These are phyloP conservation scores for Dictyostelium firmibasis DNA, from an alignment of 78 protist species.

Conservation along the genomic window DNA sequence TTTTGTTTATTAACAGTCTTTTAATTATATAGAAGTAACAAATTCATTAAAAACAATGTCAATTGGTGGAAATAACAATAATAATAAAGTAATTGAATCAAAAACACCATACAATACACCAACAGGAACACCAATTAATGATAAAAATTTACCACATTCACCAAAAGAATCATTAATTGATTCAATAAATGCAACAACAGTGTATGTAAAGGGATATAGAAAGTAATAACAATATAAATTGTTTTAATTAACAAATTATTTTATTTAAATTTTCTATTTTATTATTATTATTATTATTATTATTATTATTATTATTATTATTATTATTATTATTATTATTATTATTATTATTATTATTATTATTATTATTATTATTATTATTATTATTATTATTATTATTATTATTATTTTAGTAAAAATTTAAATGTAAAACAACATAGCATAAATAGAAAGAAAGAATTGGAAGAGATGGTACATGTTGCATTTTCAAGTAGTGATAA, in stretches of 20 bases:
- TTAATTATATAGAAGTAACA: neutral
- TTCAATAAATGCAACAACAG: constrained; percentile 8
- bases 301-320: too few relatives aligned
- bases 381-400: too few relatives aligned
- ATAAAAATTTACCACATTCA: constrained; percentile 7
- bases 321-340: too few relatives aligned
- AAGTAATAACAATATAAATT: too few relatives aligned
- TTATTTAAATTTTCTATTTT: too few relatives aligned
- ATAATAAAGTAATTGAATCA: neutral
- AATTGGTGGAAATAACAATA: neutral
- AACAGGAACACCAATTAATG: constrained; percentile 28
- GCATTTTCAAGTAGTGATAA: constrained; percentile 25
- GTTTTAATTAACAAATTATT: too few relatives aligned
- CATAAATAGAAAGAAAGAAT: constrained; percentile 56
- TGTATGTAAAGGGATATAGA: too few relatives aligned
- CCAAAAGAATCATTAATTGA: neutral
- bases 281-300: too few relatives aligned
- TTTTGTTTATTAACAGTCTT: too few relatives aligned
- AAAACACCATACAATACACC: constrained; percentile 62
- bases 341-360: neutral
- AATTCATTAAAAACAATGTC: constrained; percentile 7
- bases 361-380: too few relatives aligned
- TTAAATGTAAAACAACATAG: constrained; percentile 65
- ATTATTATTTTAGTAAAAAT: too few relatives aligned
- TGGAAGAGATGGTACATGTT: constrained; percentile 63